Percentiles rank a stretch among this genome's conserved stretches.
These are phyloP conservation scores for Mrakia blollopis DNA, from an alignment of 768 basidiomycete species.

Conservation along the genomic window DNA sequence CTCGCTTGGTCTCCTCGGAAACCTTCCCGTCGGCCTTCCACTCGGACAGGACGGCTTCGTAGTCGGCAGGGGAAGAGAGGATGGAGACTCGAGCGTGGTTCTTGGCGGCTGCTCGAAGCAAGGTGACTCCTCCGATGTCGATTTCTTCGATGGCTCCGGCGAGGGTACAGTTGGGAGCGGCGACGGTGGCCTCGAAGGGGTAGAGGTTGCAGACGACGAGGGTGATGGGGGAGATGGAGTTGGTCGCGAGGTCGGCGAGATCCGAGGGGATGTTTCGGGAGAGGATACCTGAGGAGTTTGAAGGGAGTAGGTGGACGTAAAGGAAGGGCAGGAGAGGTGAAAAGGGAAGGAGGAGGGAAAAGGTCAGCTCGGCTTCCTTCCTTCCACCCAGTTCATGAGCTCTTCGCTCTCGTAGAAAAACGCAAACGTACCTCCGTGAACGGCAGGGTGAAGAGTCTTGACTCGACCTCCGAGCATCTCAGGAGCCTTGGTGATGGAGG, in stretches of 20 bases:
- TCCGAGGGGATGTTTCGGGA: constrained; percentile 88
- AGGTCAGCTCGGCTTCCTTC: constrained; percentile 4
- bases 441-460: constrained; percentile 95
- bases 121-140: constrained; percentile 96
- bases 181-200: constrained; percentile 88
- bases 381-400: not conserved
- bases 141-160: constrained; percentile 94
- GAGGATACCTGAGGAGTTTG: constrained; percentile 67
- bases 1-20: constrained; percentile 63
- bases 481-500: constrained; percentile 93
- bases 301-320: not conserved
- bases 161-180: constrained; percentile 75
- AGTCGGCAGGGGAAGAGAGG: constrained; percentile 58
- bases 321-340: constrained; percentile 1
- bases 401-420: no score
- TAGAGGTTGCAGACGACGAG: constrained; percentile 99
- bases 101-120: constrained; percentile 95
- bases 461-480: constrained; percentile 99
- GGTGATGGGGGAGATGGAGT: constrained; percentile 83
- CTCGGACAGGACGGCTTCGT: constrained; percentile 69
- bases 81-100: constrained; percentile 91
- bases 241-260: constrained; percentile 72
- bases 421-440: constrained; percentile 74
- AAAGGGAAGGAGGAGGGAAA: not conserved
- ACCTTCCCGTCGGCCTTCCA: constrained; percentile 74